These are phyloP conservation scores for Candida ipomoeae DNA, from an alignment of 805 yeast genomes.

Conservation along the genomic window DNA sequence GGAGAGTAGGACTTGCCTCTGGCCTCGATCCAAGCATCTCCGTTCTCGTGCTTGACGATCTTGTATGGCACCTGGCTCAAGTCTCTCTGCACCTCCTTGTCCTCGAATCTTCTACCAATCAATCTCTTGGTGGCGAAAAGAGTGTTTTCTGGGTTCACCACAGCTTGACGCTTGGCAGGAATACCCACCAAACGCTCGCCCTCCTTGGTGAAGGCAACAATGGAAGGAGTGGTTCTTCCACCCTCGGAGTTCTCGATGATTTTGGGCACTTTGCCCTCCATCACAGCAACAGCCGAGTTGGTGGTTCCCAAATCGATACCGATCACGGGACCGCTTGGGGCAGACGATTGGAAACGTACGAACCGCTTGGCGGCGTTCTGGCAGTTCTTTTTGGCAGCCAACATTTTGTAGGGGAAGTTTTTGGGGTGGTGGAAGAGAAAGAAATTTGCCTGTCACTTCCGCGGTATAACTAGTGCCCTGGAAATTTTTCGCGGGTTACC, in stretches of 20 bases:
- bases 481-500: conserved; percentile 24
- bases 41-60: conserved; percentile 84
- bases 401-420: conserved; percentile 23
- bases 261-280: conserved; percentile 74
- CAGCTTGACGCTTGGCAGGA: conserved; percentile 95
- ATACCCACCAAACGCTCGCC: conserved; percentile 84
- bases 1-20: conserved; percentile 88
- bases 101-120: conserved; percentile 90
- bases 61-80: conserved; percentile 83
- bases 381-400: conserved; percentile 40
- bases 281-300: conserved; percentile 82
- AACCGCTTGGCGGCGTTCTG: conserved; percentile 37
- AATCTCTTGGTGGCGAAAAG: conserved; percentile 92
- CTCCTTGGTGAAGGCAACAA: conserved; percentile 89
- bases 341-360: conserved; percentile 20
- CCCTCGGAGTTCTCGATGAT: conserved; percentile 71
- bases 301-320: conserved; percentile 89
- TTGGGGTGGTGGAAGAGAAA: neutral
- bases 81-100: conserved; percentile 87
- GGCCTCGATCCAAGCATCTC: conserved; percentile 95
- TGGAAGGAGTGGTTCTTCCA: conserved; percentile 79
- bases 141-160: conserved; percentile 90
- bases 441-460: conserved; percentile 5
- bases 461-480: conserved; percentile 9
- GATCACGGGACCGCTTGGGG: conserved; percentile 53